Evolutionary conservation across 139 green algal genomes (phyloP).

Genomic region (Marvania coccoides): DNA sequence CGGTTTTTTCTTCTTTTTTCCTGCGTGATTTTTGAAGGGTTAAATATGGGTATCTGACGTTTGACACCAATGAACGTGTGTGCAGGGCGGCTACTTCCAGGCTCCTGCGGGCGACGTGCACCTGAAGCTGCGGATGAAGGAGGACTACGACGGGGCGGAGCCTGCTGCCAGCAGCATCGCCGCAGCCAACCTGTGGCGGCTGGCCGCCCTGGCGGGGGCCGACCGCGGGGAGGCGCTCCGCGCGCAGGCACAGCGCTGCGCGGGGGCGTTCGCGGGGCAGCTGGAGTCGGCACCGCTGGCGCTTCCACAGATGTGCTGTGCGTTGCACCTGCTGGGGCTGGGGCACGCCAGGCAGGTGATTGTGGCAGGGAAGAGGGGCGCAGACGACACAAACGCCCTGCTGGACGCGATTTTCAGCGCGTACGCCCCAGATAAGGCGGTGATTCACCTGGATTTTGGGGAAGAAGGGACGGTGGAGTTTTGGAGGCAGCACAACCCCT

Average conservation of each 20-base stretch:
- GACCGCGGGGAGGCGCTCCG: background rate
- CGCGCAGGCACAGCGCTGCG: conserved; percentile 5
- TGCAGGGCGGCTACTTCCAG: too few relatives aligned
- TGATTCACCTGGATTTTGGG: conserved; percentile 2
- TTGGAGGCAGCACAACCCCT: conserved; percentile 59
- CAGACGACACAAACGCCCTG: conserved; percentile 37
- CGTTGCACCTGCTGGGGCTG: conserved; percentile 41
- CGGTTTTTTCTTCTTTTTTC: too few relatives aligned
- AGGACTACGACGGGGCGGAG: conserved; percentile 84
- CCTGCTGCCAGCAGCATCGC: conserved; percentile 67
- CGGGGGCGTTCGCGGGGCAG: conserved; percentile 39
- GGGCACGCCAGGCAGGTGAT: conserved; percentile 57
- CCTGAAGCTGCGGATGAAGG: conserved; percentile 42
- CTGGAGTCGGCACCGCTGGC: conserved; percentile 51
- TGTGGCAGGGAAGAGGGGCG: conserved; percentile 27
- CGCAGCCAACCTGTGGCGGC: conserved; percentile 53
- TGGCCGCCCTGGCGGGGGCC: conserved; percentile 33
- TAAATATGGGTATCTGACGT: too few relatives aligned
- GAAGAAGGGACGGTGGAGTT: conserved; percentile 23
- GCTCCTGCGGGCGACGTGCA: too few relatives aligned
- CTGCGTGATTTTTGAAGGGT: too few relatives aligned
- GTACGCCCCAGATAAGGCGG: conserved; percentile 42
- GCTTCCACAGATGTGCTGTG: conserved; percentile 67
- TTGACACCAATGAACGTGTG: too few relatives aligned
- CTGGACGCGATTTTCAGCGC: conserved; percentile 48